Evolutionary conservation across 768 basidiomycete species (phyloP), one percentile per base, ranked within the genome.

Genomic region (Boletellus ananas): DNA sequence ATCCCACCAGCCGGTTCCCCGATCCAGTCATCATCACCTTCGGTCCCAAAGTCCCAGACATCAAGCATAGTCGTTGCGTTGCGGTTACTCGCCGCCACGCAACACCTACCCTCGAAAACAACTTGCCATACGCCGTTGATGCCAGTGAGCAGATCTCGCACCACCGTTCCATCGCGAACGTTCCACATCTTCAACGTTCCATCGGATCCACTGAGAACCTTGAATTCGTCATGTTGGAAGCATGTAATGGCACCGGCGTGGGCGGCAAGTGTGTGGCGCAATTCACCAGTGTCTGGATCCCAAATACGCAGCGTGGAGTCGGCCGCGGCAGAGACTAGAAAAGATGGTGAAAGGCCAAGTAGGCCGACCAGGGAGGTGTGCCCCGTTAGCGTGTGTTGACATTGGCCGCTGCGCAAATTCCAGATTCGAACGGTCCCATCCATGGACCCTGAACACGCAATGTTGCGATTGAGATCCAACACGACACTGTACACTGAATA

Each of bases 101-200:
- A 91, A 80, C 92, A 92, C 51, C 93, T 75, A 0, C 93, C 91
- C 67, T 94, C 90, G 66, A 95, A 96, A 27, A 92, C 85, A 38
- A 98, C 92, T 70, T 98, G 95, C 95, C 95, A 99, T 20, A 99
- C 96, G 12, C 92, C 94, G 16, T 85, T 88, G 55, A 97, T 90
- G 10, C 91, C 89, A 1, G 88, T 90, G 56, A 97, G 73, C 55
- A 99, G 74, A 64, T 97, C 96, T 31, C 92, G 79, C 12, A 92
- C 84, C 34, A 90, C 84, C 1, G 79, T 78, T 18, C 95, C 96
- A 48, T 94, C 90, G 34, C 85, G 74, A 52, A 95, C 78, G 65
- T 97, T 90, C 96, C 96, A 99, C 85, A 98, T 90, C 77, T 97
- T 97, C 59, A 99, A 76, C 51, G 90, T 92, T 14, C 96, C 96